Percentiles rank a stretch among this genome's conserved stretches.
Evolutionary conservation across 176 grass and related monocot genomes (phyloP).

Genomic region (Aegilops bicornis): DNA sequence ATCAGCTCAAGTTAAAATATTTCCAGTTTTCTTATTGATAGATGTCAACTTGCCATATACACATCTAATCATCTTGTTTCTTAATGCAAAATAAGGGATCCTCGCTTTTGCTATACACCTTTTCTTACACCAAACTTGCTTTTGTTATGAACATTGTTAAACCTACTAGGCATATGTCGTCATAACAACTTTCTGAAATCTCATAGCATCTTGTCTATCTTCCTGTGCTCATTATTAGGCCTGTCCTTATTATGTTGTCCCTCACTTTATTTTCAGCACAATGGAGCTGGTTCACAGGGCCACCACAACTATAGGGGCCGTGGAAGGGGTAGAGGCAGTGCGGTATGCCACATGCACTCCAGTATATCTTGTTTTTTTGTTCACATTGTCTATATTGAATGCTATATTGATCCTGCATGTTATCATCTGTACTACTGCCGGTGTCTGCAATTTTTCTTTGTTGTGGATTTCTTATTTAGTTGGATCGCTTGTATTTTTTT

Average conservation of each 20-base stretch:
- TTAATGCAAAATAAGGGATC: background rate
- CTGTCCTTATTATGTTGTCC: background rate
- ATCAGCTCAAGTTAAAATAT: background rate
- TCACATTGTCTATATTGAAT: background rate
- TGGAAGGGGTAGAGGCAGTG: constrained; percentile 73
- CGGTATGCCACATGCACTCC: constrained; percentile 42
- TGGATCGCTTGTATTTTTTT: background rate
- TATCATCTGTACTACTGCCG: background rate
- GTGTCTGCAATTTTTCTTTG: background rate
- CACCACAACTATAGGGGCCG: constrained; percentile 62
- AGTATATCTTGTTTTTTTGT: background rate
- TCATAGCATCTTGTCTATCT: background rate
- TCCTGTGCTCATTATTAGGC: background rate
- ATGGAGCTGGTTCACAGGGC: constrained; percentile 54
- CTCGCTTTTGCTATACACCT: background rate
- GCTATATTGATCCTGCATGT: background rate
- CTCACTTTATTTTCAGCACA: constrained; percentile 46
- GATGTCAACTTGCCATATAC: background rate
- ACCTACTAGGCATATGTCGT: background rate
- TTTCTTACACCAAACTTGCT: background rate
- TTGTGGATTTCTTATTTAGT: background rate
- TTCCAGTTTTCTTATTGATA: background rate
- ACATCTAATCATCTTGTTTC: background rate
- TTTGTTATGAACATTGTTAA: background rate
- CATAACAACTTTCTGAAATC: background rate